Conservation (phyloP, 371 early-diverging fungal genomes). For the Mucor piriformis region DNA sequence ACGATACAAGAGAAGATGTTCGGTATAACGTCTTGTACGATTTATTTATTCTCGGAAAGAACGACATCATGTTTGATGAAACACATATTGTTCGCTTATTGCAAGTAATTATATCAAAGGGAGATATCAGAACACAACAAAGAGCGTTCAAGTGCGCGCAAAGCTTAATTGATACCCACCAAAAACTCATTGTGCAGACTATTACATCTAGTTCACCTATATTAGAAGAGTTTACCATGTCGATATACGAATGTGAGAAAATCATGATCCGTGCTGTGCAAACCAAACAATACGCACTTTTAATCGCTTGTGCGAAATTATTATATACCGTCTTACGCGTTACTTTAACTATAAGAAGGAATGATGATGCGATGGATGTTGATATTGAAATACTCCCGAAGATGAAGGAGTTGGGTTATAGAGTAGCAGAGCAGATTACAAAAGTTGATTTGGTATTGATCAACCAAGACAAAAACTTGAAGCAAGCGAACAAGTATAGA, state of each 20-base stretch:
- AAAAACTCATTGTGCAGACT: slow-evolving; percentile 18
- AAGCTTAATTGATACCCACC: slow-evolving; percentile 22
- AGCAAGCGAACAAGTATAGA: neutral
- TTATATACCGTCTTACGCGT: slow-evolving; percentile 22
- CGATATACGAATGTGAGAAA: slow-evolving; percentile 14
- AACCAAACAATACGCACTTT: slow-evolving; percentile 12
- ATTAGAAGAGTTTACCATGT: slow-evolving; percentile 5
- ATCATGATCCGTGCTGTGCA: slow-evolving; percentile 13
- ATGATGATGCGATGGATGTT: slow-evolving; percentile 19
- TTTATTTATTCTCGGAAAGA: slow-evolving; percentile 32
- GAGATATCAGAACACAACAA: slow-evolving; percentile 9
- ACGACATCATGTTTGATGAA: slow-evolving; percentile 36
- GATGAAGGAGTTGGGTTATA: slow-evolving; percentile 6
- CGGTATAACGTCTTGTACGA: slow-evolving; percentile 34
- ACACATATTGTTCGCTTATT: slow-evolving; percentile 29
- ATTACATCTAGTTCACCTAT: neutral
- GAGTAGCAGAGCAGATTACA: slow-evolving; percentile 13
- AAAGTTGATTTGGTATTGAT: slow-evolving; percentile 8
- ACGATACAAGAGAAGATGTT: slow-evolving; percentile 37
- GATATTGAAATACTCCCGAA: slow-evolving; percentile 11
- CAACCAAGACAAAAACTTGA: neutral
- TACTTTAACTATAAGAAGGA: neutral
- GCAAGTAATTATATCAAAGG: slow-evolving; percentile 7
- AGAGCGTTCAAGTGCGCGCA: slow-evolving; percentile 28
- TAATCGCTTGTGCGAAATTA: slow-evolving; percentile 23